Base-by-base conservation (phyloP, 2,329 filamentous ascomycete species). In the Scedosporium apiospermum region DNA sequence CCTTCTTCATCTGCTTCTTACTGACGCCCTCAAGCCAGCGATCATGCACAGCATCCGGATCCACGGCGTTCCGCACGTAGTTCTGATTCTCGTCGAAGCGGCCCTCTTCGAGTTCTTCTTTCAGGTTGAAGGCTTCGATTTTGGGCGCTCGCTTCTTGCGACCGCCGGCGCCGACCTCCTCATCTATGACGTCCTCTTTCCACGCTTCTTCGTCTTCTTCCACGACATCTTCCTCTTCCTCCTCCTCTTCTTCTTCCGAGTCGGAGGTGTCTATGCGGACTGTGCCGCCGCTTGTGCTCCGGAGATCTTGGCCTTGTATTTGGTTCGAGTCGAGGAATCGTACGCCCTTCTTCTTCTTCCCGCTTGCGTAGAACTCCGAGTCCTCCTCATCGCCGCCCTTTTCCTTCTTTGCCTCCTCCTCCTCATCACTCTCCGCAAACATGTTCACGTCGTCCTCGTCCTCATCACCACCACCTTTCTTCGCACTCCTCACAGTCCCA, bases 41-140 rank as follows among this genome's bases (percentile, higher is more conserved):
- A 76, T 99, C 95, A 73, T 99, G 92, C 26, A 90, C 85, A 0
- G 93, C 91, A 68, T 98, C 92, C 0, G 91, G 91, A 69, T 99
- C 95, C 7, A 78, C 84, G 0, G 93, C 93, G 74, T 96, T 96
- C 63, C 95, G 86, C 55, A 99, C 86, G 72, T 87, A 99, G 73
- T 98, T 99, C 9, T 93, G 93, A 1, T 87, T 79, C 68, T 95
- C 89, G 72, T 99, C 95, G 69, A 97, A 99, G 10, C 87, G 83
- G 1, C 95, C 95, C 68, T 98, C 93, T 70, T 98, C 92, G 73
- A 96, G 88, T 74, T 99, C 95, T 12, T 84, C 79, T 64, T 85
- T 87, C 81, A 99, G 90, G 71, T 99, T 98, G 81, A 99, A 99
- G 2, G 93, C 93, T 73, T 98, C 95, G 5, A 99, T 82, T 72